A percentile compares a stretch with the other conserved stretches of the same genome.
These are phyloP conservation scores for Amanita thiersii DNA, from an alignment of 768 basidiomycete species.

Conservation along the genomic window DNA sequence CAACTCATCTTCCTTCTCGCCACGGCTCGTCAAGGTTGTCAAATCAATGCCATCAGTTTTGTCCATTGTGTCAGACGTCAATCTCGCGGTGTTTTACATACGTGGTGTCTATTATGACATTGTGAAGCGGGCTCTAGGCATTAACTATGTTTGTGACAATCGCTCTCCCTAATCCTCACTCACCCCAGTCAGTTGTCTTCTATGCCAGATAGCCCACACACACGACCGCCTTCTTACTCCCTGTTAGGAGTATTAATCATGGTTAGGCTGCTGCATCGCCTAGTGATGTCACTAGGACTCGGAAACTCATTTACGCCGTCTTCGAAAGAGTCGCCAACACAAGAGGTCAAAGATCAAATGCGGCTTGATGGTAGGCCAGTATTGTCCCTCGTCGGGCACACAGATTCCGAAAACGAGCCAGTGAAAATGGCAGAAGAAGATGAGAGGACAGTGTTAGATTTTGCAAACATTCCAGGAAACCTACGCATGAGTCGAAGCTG, in stretches of 20 bases:
- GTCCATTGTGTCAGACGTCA: constrained; percentile 59
- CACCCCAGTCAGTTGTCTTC: constrained; percentile 55
- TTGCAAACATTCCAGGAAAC: constrained; percentile 43
- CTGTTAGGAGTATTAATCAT: constrained; percentile 69
- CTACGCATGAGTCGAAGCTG: constrained; percentile 59
- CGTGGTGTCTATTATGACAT: constrained; percentile 74
- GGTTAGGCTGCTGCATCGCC: constrained; percentile 55
- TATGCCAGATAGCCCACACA: constrained; percentile 60
- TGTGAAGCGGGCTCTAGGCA: constrained; percentile 54
- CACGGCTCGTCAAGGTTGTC: constrained; percentile 23
- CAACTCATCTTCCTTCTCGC: constrained; percentile 22
- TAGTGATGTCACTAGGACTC: constrained; percentile 27
- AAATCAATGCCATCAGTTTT: constrained; percentile 39
- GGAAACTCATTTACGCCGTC: neutral
- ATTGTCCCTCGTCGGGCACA: constrained; percentile 42
- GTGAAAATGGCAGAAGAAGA: constrained; percentile 62
- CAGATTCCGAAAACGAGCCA: constrained; percentile 44
- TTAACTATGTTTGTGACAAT: constrained; percentile 48
- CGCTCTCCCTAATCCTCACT: neutral
- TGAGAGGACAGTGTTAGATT: constrained; percentile 55
- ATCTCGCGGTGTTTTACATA: constrained; percentile 77
- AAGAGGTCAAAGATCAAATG: constrained; percentile 24
- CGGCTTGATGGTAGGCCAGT: constrained; percentile 57
- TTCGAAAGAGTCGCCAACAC: constrained; percentile 18
- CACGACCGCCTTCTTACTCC: constrained; percentile 80